A percentile compares a stretch with the other conserved stretches of the same genome.
phyloP scores from a whole-genome alignment of 306 rosid genomes.

The Cicer yamashitae region DNA sequence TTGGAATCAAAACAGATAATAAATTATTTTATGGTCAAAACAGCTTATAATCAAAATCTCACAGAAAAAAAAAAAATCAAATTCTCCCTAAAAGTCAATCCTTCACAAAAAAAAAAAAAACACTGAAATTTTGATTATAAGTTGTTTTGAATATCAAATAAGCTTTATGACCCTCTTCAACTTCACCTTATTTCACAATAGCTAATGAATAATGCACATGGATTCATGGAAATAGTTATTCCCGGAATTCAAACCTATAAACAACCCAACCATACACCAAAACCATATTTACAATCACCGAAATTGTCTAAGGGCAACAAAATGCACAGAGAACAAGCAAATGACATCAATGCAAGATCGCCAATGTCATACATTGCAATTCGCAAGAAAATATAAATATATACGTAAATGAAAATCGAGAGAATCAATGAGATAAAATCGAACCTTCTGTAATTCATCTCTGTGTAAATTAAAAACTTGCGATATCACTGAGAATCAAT shows the following conservation, averaged over 20 bases:
- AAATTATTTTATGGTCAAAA: constrained; percentile 1
- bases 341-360: constrained; percentile 18
- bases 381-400: background rate
- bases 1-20: background rate
- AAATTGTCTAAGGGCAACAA: constrained; percentile 1
- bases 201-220: constrained; percentile 8
- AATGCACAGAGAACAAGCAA: constrained; percentile 3
- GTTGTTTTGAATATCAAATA: background rate
- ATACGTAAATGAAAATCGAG: background rate
- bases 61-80: background rate
- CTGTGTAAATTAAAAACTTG: background rate
- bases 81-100: background rate
- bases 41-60: constrained; percentile 12
- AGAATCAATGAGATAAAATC: constrained; percentile 23
- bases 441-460: constrained; percentile 93
- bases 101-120: background rate
- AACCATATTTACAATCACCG: background rate
- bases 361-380: constrained; percentile 22
- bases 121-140: background rate
- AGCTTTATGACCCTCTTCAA: constrained; percentile 9
- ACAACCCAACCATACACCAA: constrained; percentile 5
- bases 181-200: constrained; percentile 8
- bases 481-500: constrained; percentile 25
- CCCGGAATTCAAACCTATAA: constrained; percentile 24
- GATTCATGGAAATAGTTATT: constrained; percentile 16